Conservation (phyloP, 108 stramenopile genomes). For the Pseudonitzschia delicatissima region DNA sequence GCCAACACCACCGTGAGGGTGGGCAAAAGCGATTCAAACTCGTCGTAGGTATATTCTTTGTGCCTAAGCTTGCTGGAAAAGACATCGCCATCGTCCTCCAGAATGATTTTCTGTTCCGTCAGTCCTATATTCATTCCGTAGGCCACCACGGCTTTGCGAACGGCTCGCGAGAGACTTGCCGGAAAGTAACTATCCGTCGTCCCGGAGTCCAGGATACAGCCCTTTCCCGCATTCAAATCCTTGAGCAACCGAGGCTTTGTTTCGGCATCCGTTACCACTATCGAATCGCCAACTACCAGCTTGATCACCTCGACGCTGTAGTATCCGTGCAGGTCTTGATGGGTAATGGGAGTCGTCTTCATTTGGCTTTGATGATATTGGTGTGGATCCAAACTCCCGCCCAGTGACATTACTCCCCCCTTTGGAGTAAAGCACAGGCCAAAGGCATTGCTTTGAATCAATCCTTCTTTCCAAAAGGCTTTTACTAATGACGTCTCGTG, state of each 20-base stretch:
- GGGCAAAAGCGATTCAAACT: constrained; percentile 50
- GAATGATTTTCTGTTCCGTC: neutral
- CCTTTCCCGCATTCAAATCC: constrained; percentile 77
- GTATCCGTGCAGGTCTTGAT: constrained; percentile 42
- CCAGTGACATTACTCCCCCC: constrained; percentile 60
- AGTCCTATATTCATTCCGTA: neutral
- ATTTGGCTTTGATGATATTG: constrained; percentile 48
- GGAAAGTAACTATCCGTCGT: constrained; percentile 96
- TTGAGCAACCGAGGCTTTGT: constrained; percentile 17
- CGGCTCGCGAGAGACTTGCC: constrained; percentile 36
- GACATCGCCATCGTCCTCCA: constrained; percentile 16
- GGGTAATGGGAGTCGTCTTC: constrained; percentile 45
- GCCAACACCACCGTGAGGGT: constrained; percentile 49
- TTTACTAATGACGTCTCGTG: constrained; percentile 56
- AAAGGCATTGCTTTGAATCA: constrained; percentile 59
- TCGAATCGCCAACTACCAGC: constrained; percentile 45
- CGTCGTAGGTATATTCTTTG: constrained; percentile 44
- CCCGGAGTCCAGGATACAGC: constrained; percentile 92
- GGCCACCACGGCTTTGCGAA: constrained; percentile 44
- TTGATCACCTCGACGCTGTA: constrained; percentile 51
- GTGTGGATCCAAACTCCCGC: constrained; percentile 39
- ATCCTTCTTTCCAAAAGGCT: constrained; percentile 31
- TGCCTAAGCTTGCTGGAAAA: constrained; percentile 38
- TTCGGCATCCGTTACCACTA: neutral
- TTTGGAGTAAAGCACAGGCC: constrained; percentile 57